Conservation (phyloP, 1,284 basidiomycete genomes). For the Puccinia sorghi region DNA sequence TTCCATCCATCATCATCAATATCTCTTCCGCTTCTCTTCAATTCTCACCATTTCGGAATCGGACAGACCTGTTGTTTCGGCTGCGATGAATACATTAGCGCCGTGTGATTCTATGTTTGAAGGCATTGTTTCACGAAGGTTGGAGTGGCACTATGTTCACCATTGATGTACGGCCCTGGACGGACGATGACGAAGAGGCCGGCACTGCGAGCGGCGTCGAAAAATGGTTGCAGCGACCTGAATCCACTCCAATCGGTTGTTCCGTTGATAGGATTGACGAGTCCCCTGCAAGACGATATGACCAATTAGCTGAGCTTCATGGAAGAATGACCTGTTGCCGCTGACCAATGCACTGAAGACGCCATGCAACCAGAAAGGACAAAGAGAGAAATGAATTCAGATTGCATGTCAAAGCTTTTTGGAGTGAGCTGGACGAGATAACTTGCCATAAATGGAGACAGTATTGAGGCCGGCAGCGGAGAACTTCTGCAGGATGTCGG, state of each 20-base stretch:
- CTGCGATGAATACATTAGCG: not conserved
- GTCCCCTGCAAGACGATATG: conserved; percentile 20
- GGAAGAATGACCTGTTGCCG: not conserved
- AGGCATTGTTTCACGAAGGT: no score
- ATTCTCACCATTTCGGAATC: not conserved
- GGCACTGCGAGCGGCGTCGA: conserved; percentile 39
- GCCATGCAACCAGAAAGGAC: not conserved
- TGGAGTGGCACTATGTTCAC: not conserved
- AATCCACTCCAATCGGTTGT: conserved; percentile 46
- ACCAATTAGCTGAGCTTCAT: not conserved
- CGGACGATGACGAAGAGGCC: conserved; percentile 46
- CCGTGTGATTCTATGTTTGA: not conserved
- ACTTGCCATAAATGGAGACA: conserved; percentile 44
- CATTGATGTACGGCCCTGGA: conserved; percentile 48
- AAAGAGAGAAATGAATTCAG: not conserved
- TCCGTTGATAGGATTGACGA: conserved; percentile 44
- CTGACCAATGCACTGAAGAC: conserved; percentile 14
- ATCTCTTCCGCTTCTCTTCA: no score
- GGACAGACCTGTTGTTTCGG: conserved; percentile 45
- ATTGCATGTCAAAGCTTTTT: not conserved
- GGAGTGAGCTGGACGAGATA: no score
- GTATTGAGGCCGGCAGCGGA: conserved; percentile 76
- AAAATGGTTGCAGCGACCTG: conserved; percentile 37
- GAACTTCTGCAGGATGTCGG: conserved; percentile 76
- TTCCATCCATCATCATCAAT: conserved; percentile 60